A percentile compares a stretch with the other conserved stretches of the same genome.
Conservation (phyloP, 2,329 filamentous ascomycete genomes). For the Xylaria sp. region DNA sequence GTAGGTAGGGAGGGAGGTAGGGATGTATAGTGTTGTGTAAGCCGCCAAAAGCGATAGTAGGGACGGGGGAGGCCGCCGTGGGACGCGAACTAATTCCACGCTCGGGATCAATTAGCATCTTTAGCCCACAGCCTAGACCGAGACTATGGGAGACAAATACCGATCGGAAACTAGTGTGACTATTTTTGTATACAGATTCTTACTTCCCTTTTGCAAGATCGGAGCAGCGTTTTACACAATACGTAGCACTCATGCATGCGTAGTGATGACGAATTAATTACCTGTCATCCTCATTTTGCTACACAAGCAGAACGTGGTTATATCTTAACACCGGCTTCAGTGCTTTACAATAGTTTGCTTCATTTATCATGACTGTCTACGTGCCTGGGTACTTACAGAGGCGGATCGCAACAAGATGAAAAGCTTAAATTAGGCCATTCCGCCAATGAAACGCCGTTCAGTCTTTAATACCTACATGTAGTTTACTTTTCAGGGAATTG, state of each 20-base stretch:
- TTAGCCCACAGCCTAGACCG: background rate
- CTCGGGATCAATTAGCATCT: background rate
- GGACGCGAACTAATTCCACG: background rate
- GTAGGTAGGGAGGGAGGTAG: too few relatives aligned
- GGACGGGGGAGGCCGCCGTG: background rate
- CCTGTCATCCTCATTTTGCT: background rate
- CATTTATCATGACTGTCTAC: background rate
- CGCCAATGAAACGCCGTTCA: constrained; percentile 1
- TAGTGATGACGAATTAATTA: background rate
- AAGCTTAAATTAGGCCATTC: background rate
- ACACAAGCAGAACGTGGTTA: background rate
- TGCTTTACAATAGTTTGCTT: background rate
- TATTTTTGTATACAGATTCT: background rate
- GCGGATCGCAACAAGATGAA: background rate
- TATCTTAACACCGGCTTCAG: background rate
- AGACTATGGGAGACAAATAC: background rate
- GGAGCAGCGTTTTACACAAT: background rate
- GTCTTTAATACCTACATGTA: too few relatives aligned
- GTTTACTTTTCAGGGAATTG: background rate
- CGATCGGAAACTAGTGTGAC: background rate
- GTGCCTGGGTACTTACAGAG: too few relatives aligned
- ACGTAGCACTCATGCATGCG: background rate
- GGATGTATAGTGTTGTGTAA: too few relatives aligned
- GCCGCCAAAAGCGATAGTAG: background rate
- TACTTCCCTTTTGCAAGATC: too few relatives aligned